Evolutionary conservation across 164 flowering plant species (phyloP), one percentile per base, ranked within the genome.

Genomic region (Annona cherimola): DNA sequence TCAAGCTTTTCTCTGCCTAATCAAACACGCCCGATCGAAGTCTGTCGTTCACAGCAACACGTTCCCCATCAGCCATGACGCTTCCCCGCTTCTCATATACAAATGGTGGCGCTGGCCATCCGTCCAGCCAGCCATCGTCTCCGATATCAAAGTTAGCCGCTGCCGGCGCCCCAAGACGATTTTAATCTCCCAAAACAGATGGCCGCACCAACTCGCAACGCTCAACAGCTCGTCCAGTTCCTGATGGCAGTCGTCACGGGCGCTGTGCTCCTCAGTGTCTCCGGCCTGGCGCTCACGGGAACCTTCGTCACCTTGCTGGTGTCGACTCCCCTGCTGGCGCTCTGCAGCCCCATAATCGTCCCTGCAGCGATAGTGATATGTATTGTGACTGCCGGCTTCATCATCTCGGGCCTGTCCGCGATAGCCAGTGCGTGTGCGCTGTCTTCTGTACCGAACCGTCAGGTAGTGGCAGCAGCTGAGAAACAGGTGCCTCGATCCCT

Each of bases 311-410:
- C 67, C 0, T 41, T 81, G 40, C 62, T 76, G 8, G 4, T 73
- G 26, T 79, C 77, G 5, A 78, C 81, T 16, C 83, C 83, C 14
- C 16, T 81, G 45, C 60, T 81, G 26, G 67, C 78, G 4, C 45
- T 78, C 61, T 81, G 71, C 70, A 78, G 79, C 55, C 83, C 81
- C 7, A 66, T 81, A 20, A 59, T 81, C 2, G 71, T 81, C 1
- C 81, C 79, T 4, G 81, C 83, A 1, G 77, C 46, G n/a, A 46
- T 75, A 2, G 50, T 78, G 8, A 41, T 73, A n/a, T 55, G 68
- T 54, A 41, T 81, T 66, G 35, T 74, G 55, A 19, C 41, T 3
- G 35, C 64, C 6, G 79, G 81, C 60, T 78, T 81, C 40, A 20
- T 78, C 66, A 42, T 72, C 11, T 73, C 83, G 1, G 77, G 83